Evolutionary conservation across 2,329 filamentous ascomycete species (phyloP).

Genomic region (Calonectria hongkongensis): DNA sequence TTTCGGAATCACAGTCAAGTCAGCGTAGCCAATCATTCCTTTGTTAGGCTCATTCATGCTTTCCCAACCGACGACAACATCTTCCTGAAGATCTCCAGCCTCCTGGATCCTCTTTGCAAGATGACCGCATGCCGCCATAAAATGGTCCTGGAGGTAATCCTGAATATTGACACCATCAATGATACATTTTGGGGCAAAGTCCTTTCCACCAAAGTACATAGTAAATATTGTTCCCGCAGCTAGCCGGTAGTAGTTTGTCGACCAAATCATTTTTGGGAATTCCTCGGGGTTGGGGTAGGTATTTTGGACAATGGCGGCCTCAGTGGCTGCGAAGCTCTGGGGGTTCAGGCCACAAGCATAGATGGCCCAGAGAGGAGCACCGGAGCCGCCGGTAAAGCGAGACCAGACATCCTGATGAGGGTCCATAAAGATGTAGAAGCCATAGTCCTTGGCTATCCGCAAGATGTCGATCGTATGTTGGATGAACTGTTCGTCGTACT

Average conservation of each 20-base stretch:
- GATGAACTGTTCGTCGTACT: slow-evolving; percentile 96
- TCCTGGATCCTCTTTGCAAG: slow-evolving; percentile 90
- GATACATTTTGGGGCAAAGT: slow-evolving; percentile 96
- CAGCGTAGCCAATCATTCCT: slow-evolving; percentile 88
- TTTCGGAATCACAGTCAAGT: slow-evolving; percentile 86
- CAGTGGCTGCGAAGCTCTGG: slow-evolving; percentile 86
- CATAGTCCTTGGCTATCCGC: slow-evolving; percentile 89
- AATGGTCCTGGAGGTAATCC: slow-evolving; percentile 93
- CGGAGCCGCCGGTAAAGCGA: slow-evolving; percentile 93
- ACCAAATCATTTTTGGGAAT: slow-evolving; percentile 99
- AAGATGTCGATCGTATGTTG: slow-evolving; percentile 91
- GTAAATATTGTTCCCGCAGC: slow-evolving; percentile 95
- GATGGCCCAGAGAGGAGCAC: slow-evolving; percentile 97
- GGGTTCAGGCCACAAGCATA: slow-evolving; percentile 96
- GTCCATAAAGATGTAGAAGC: slow-evolving; percentile 98
- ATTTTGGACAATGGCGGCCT: slow-evolving; percentile 96
- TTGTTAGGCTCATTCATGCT: slow-evolving; percentile 96
- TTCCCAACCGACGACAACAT: slow-evolving; percentile 96
- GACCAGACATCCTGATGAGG: slow-evolving; percentile 99
- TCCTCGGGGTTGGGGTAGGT: slow-evolving; percentile 88
- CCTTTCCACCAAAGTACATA: slow-evolving; percentile 91
- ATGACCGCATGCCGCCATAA: slow-evolving; percentile 85
- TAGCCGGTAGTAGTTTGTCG: slow-evolving; percentile 94
- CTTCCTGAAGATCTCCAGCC: slow-evolving; percentile 89
- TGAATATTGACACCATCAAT: slow-evolving; percentile 97